These are phyloP conservation scores for Acorus calamus DNA, from an alignment of 106 monocot genomes.

Conservation along the genomic window DNA sequence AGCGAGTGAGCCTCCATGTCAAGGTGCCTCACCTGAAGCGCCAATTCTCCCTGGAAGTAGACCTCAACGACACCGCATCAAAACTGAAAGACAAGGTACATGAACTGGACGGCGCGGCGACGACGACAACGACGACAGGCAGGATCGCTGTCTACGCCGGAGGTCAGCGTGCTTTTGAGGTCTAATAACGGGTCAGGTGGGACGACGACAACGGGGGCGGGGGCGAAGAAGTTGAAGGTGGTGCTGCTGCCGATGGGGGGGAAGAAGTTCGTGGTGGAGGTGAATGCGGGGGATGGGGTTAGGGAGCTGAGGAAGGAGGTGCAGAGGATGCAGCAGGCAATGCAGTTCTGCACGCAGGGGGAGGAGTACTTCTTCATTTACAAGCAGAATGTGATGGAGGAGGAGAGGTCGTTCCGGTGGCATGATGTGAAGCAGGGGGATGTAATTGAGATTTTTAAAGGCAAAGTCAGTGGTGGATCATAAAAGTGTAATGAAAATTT, in stretches of 20 bases:
- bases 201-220: neutral
- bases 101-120: slow-evolving; percentile 4
- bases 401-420: slow-evolving; percentile 31
- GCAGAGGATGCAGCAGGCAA: neutral
- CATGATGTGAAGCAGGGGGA: slow-evolving; percentile 34
- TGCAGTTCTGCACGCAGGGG: slow-evolving; percentile 6
- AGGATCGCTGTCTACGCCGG: slow-evolving; percentile 9
- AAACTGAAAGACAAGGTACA: slow-evolving; percentile 14
- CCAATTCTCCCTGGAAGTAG: slow-evolving; percentile 5
- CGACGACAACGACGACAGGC: too few relatives aligned
- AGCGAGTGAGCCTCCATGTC: neutral
- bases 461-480: slow-evolving; percentile 30
- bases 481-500: neutral
- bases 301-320: slow-evolving; percentile 13
- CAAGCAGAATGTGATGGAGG: slow-evolving; percentile 53
- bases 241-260: slow-evolving; percentile 19
- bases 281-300: slow-evolving; percentile 8
- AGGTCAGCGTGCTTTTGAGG: slow-evolving; percentile 7
- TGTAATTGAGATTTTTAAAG: slow-evolving; percentile 49
- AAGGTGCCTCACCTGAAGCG: neutral
- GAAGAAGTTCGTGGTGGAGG: slow-evolving; percentile 20
- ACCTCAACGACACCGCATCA: neutral
- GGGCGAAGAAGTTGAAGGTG: slow-evolving; percentile 16
- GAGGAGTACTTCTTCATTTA: slow-evolving; percentile 54
- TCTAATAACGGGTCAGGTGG: neutral